phyloP scores from a whole-genome alignment of 108 stramenopile genomes.

The Cylindrotheca closterium region DNA sequence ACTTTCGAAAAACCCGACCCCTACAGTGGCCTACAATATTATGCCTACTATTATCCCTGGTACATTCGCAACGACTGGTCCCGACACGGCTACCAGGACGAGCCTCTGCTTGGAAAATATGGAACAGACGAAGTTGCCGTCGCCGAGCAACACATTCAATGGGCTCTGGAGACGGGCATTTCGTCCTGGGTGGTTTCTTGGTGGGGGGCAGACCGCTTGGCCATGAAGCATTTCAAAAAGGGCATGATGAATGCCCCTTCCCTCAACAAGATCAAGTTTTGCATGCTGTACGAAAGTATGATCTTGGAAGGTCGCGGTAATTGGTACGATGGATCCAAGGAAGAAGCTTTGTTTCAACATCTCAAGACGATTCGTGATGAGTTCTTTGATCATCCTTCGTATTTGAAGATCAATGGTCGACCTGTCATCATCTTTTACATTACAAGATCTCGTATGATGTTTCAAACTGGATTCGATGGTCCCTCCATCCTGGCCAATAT shows the following conservation, averaged over 20 bases:
- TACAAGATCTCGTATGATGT: constrained; percentile 14
- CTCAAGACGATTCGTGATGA: background rate
- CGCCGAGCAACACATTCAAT: constrained; percentile 29
- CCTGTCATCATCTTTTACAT: constrained; percentile 38
- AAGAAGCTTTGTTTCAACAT: constrained; percentile 1
- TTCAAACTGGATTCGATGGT: background rate
- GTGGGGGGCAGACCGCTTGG: background rate
- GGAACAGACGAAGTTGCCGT: constrained; percentile 17
- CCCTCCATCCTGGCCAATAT: constrained; percentile 11
- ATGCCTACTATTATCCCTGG: constrained; percentile 37
- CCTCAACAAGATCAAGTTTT: constrained; percentile 22
- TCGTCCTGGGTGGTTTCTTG: constrained; percentile 24
- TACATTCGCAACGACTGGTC: constrained; percentile 25
- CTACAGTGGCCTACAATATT: background rate
- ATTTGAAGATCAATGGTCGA: constrained; percentile 23
- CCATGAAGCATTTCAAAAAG: constrained; percentile 9
- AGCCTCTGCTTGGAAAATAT: constrained; percentile 25
- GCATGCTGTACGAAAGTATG: constrained; percentile 23
- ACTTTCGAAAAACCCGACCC: background rate
- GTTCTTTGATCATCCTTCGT: constrained; percentile 35
- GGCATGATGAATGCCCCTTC: constrained; percentile 25
- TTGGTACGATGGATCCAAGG: constrained; percentile 8
- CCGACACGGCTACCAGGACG: constrained; percentile 12
- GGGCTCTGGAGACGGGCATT: constrained; percentile 23
- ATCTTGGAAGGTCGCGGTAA: constrained; percentile 6